These are phyloP conservation scores for Moesziomyces antarcticus DNA, from an alignment of 1,284 basidiomycete species.

Conservation along the genomic window DNA sequence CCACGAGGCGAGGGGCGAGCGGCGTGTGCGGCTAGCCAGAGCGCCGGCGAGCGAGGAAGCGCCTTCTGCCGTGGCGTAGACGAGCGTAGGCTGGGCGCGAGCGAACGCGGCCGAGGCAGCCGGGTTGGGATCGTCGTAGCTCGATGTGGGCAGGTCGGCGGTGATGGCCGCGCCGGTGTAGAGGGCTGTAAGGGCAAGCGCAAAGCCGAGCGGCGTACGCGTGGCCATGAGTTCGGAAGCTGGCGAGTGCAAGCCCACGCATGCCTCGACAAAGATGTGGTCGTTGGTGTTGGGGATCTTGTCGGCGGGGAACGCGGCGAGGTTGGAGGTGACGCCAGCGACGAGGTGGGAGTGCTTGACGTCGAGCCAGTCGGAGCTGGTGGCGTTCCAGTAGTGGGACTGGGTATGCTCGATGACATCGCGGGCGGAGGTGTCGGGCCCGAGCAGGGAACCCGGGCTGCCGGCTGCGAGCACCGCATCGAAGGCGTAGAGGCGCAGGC, in stretches of 20 bases:
- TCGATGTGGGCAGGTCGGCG: constrained; percentile 32
- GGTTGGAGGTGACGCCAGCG: constrained; percentile 57
- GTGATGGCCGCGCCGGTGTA: constrained; percentile 62
- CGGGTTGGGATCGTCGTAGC: constrained; percentile 43
- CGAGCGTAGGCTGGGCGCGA: constrained; percentile 42
- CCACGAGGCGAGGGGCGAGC: constrained; percentile 23
- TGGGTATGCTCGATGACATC: constrained; percentile 35
- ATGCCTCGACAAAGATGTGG: constrained; percentile 51
- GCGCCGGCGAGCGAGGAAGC: constrained; percentile 50
- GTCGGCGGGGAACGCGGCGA: constrained; percentile 59
- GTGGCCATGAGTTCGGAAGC: constrained; percentile 45
- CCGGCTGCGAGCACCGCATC: constrained; percentile 39
- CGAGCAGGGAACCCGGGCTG: constrained; percentile 19
- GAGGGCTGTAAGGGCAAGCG: constrained; percentile 55
- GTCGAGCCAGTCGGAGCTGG: constrained; percentile 44
- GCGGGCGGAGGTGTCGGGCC: constrained; percentile 13
- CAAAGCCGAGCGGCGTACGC: constrained; percentile 44
- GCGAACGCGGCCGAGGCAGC: constrained; percentile 19
- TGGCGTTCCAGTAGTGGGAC: constrained; percentile 52
- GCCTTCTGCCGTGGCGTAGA: constrained; percentile 52
- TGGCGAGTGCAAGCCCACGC: constrained; percentile 10
- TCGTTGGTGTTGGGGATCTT: constrained; percentile 51
- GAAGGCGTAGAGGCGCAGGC: constrained; percentile 39
- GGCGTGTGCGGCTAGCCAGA: constrained; percentile 30
- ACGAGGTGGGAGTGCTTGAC: constrained; percentile 49